Conservation (phyloP, 768 basidiomycete species). For the Kondoa subrosea region DNA sequence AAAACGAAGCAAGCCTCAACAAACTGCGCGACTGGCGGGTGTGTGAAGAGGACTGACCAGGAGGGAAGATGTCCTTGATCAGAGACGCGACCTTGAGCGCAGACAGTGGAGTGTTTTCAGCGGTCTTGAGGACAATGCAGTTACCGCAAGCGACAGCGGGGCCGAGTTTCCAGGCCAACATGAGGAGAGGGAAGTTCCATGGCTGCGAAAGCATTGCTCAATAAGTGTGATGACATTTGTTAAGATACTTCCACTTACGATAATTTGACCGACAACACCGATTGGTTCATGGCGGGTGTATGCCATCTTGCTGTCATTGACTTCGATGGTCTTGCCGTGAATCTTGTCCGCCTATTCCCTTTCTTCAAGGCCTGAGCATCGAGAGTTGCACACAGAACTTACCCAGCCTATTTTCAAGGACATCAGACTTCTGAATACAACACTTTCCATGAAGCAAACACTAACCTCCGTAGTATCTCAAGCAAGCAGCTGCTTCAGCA, state of each 20-base stretch:
- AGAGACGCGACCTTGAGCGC: constrained; percentile 34
- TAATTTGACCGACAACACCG: constrained; percentile 30
- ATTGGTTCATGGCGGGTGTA: constrained; percentile 56
- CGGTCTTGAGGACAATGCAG: constrained; percentile 60
- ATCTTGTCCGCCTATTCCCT: constrained; percentile 81
- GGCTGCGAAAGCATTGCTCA: no score
- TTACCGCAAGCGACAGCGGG: constrained; percentile 68
- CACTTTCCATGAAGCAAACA: no score
- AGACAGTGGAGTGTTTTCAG: constrained; percentile 32
- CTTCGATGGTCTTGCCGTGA: constrained; percentile 47
- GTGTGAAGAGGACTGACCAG: constrained; percentile 8
- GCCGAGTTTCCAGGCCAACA: constrained; percentile 42
- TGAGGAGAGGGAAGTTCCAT: constrained; percentile 34
- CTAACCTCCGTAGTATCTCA: constrained; percentile 67
- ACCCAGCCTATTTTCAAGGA: no score
- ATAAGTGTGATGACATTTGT: background rate
- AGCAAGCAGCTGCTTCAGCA: constrained; percentile 28
- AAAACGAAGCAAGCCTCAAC: constrained; percentile 34
- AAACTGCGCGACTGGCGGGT: constrained; percentile 1
- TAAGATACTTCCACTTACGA: background rate
- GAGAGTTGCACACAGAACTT: no score
- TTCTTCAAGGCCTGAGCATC: no score
- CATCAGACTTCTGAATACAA: no score
- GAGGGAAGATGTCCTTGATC: constrained; percentile 41
- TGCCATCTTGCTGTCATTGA: constrained; percentile 43